A percentile compares a stretch with the other conserved stretches of the same genome.
Conservation (phyloP, 2,329 filamentous ascomycete genomes). For the Thielaviopsis populi region DNA sequence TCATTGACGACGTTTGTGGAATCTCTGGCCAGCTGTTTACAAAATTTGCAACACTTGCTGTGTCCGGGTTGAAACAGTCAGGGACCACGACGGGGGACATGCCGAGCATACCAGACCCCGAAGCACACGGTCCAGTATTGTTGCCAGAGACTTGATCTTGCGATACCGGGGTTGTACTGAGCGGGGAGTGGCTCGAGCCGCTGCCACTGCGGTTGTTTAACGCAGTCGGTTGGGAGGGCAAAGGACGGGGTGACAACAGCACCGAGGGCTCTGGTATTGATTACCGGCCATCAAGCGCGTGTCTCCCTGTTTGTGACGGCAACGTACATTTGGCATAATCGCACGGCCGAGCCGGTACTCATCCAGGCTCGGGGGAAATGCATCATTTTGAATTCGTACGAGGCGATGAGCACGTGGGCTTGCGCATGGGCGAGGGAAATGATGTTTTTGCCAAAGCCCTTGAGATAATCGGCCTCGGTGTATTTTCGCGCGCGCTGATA, state of each 20-base stretch:
- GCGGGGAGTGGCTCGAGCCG: background rate
- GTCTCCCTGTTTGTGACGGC: background rate
- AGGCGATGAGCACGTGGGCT: conserved; percentile 61
- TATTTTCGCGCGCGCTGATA: conserved; percentile 85
- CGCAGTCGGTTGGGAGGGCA: background rate
- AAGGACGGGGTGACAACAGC: background rate
- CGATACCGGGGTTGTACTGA: background rate
- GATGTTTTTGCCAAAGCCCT: conserved; percentile 77
- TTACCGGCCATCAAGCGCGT: background rate
- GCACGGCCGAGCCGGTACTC: conserved; percentile 67
- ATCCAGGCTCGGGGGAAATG: conserved; percentile 94
- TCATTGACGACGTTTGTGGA: conserved; percentile 32
- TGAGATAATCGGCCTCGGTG: conserved; percentile 76
- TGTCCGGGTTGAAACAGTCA: conserved; percentile 17
- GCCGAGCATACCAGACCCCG: background rate
- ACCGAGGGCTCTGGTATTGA: background rate
- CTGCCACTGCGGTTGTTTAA: background rate
- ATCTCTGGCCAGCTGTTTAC: conserved; percentile 29
- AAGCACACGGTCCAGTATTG: background rate
- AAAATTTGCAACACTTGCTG: conserved; percentile 18
- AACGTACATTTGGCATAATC: conserved; percentile 65
- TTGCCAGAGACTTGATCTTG: background rate
- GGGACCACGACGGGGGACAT: background rate
- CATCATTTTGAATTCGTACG: conserved; percentile 95
- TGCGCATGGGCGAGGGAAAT: conserved; percentile 79